phyloP scores from a whole-genome alignment of 2,329 filamentous ascomycete genomes.

The Fusarium sambucinum region DNA sequence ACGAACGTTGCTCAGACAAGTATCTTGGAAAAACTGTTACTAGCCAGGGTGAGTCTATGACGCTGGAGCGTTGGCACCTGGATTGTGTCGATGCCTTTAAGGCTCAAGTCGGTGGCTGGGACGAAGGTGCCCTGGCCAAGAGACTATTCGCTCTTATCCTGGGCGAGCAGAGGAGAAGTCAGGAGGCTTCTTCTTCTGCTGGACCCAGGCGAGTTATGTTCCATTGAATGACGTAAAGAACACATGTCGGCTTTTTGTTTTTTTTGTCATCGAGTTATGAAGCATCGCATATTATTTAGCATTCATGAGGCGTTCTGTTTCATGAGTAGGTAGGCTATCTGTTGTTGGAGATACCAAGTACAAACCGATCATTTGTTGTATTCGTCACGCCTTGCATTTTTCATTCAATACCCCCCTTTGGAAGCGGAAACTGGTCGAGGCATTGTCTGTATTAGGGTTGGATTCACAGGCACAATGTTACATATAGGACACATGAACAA shows the following conservation, averaged over 20 bases:
- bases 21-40: slow-evolving; percentile 63
- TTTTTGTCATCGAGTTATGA: slow-evolving; percentile 35
- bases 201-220: slow-evolving; percentile 48
- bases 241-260: not conserved
- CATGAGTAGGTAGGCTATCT: slow-evolving; percentile 27
- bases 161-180: slow-evolving; percentile 58
- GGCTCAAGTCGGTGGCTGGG: slow-evolving; percentile 62
- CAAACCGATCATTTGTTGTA: slow-evolving; percentile 19
- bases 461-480: slow-evolving; percentile 18
- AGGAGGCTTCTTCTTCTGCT: slow-evolving; percentile 15
- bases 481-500: slow-evolving; percentile 24
- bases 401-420: slow-evolving; percentile 23
- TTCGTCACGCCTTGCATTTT: slow-evolving; percentile 26
- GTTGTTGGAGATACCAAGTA: slow-evolving; percentile 42
- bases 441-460: slow-evolving; percentile 11
- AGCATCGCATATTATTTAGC: slow-evolving; percentile 33
- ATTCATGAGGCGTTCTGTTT: slow-evolving; percentile 44
- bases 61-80: slow-evolving; percentile 67
- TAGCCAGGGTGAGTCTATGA: slow-evolving; percentile 60
- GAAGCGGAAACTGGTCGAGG: not conserved
- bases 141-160: slow-evolving; percentile 66
- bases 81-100: slow-evolving; percentile 69
- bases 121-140: slow-evolving; percentile 62
- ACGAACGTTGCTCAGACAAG: slow-evolving; percentile 49
- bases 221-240: slow-evolving; percentile 40